Percentiles rank a stretch among this genome's conserved stretches.
Evolutionary conservation across 306 rosid species (phyloP).

Genomic region (Cucurbita moschata): DNA sequence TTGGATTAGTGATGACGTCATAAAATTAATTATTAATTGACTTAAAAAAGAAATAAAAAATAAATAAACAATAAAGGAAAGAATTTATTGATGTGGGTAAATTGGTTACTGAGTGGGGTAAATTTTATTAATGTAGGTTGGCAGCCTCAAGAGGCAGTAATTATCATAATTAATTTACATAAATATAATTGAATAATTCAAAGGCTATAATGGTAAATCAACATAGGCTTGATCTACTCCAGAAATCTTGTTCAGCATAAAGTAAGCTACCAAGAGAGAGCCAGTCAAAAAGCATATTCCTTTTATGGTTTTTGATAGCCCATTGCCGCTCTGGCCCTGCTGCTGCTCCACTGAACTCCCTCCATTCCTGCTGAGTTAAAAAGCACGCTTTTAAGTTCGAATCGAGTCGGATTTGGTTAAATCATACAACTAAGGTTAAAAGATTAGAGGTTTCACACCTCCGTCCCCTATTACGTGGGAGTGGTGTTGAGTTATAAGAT

Average conservation of each 20-base stretch:
- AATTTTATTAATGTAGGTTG: background rate
- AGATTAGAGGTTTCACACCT: too few species aligned
- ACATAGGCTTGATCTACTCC: background rate
- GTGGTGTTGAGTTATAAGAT: too few species aligned
- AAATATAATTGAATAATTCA: background rate
- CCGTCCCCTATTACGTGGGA: too few species aligned
- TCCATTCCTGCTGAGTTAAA: background rate
- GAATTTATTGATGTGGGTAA: background rate
- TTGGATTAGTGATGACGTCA: background rate
- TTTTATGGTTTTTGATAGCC: background rate
- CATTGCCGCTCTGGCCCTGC: background rate
- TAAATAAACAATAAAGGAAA: background rate
- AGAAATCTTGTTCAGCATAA: background rate
- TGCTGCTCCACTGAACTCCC: background rate
- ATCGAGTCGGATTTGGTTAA: too few species aligned
- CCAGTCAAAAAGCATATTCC: background rate
- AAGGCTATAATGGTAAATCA: constrained; percentile 6
- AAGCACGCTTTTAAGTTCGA: too few species aligned
- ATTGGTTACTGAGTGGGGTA: background rate
- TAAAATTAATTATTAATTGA: background rate
- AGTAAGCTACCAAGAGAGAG: background rate
- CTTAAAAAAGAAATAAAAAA: background rate
- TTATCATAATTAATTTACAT: background rate
- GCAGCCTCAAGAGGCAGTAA: background rate
- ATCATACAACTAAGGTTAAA: too few species aligned